Evolutionary conservation across 441 rosid species (phyloP).

Genomic region (Pelargonium cotyledonis): DNA sequence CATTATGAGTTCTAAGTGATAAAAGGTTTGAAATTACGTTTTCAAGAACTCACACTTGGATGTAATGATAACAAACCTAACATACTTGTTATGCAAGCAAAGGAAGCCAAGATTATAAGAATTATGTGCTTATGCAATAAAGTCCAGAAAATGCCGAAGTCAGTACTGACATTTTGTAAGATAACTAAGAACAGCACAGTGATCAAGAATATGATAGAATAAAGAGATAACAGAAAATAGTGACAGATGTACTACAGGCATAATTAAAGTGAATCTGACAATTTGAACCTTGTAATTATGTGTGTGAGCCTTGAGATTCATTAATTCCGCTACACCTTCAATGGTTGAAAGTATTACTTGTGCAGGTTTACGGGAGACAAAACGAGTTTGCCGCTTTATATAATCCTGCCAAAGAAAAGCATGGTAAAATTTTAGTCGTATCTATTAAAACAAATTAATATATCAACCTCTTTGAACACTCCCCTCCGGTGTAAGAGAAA

Average conservation of each 20-base stretch:
- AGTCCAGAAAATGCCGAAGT: background rate
- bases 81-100: background rate
- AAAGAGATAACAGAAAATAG: background rate
- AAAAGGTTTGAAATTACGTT: too few relatives aligned
- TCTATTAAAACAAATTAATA: background rate
- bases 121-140: background rate
- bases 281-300: conserved; percentile 64
- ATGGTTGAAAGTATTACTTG: conserved; percentile 52
- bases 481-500: too few relatives aligned
- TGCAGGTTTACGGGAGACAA: conserved; percentile 69
- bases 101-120: background rate
- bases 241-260: background rate
- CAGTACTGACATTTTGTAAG: background rate
- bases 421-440: background rate
- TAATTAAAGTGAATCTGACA: background rate
- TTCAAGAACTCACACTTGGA: background rate
- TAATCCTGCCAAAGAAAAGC: conserved; percentile 45
- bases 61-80: background rate
- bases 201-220: background rate
- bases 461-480: background rate
- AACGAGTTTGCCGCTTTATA: conserved; percentile 80
- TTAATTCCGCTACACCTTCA: conserved; percentile 63
- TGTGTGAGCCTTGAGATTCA: conserved; percentile 58
- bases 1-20: background rate
- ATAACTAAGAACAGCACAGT: background rate